Evolutionary conservation across 352 stramenopile species (phyloP), one percentile per base, ranked within the genome.

Genomic region (Hyphochytrium catenoides): DNA sequence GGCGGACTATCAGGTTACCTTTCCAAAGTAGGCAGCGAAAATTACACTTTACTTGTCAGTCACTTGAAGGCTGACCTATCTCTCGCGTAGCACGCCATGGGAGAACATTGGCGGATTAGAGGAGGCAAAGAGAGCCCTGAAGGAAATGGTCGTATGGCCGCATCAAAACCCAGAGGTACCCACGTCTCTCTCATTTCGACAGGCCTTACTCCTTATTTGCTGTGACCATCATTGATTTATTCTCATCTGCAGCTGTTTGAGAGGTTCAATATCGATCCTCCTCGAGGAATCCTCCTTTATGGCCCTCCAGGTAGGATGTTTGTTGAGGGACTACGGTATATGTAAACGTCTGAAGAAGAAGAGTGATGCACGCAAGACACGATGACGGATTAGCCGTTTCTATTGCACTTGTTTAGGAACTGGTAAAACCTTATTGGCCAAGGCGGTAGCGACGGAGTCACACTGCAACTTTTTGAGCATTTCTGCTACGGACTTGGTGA

Each of bases 141-240:
- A 70, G 17, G 69, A 84, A 41, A 84, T 77, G 66, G 66, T 76
- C 2, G 69, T 84, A 14, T 84, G 69, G 69, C 69, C 69, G 8
- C 43, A 81, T 17, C 66, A 84, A 33, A 69, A 62, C 12, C 69
- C 69, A 2, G 46, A 81, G 0, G 34, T 36, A 12, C 6, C 9
- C 11, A 34, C 6, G n/a, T n/a, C n/a, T n/a, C n/a, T n/a, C n/a
- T n/a, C n/a, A n/a, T n/a, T n/a, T n/a, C n/a, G n/a, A n/a, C n/a
- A n/a, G n/a, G n/a, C n/a, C n/a, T n/a, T n/a, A n/a, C n/a, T n/a
- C n/a, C n/a, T n/a, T n/a, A n/a, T n/a, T n/a, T n/a, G n/a, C n/a
- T n/a, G n/a, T n/a, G n/a, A n/a, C n/a, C n/a, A n/a, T n/a, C n/a
- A n/a, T n/a, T n/a, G n/a, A n/a, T n/a, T n/a, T n/a, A 34, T 34